Percentiles rank a stretch among this genome's conserved stretches.
Evolutionary conservation across 2,329 filamentous ascomycete genomes (phyloP).

Genomic region (Venturia oleaginea): DNA sequence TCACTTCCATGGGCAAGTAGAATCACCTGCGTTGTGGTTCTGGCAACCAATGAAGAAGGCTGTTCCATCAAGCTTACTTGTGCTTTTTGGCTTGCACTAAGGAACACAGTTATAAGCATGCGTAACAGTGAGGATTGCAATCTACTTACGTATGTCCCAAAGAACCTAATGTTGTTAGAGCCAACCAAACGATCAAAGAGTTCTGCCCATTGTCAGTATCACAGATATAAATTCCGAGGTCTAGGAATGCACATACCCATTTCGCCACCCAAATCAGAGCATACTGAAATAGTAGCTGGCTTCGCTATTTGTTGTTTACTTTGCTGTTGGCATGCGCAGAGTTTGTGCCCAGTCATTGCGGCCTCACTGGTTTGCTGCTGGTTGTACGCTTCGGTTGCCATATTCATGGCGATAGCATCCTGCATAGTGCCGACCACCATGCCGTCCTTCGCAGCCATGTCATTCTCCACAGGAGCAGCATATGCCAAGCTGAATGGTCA

Average conservation of each 20-base stretch:
- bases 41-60: background rate
- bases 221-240: background rate
- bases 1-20: background rate
- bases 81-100: conserved; percentile 4
- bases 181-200: background rate
- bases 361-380: background rate
- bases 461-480: background rate
- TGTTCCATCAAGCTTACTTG: background rate
- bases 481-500: background rate
- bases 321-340: background rate
- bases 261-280: background rate
- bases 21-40: background rate
- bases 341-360: background rate
- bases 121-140: background rate
- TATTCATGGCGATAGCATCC: no score
- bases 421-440: no score
- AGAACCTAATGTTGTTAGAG: background rate
- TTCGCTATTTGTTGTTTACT: background rate
- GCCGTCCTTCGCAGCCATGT: no score
- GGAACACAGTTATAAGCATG: background rate
- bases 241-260: background rate
- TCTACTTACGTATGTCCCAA: background rate
- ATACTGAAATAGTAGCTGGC: background rate
- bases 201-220: background rate
- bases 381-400: no score